Evolutionary conservation across 345 rosid genomes (phyloP), one percentile per base, ranked within the genome.

Genomic region (Salix exigua): DNA sequence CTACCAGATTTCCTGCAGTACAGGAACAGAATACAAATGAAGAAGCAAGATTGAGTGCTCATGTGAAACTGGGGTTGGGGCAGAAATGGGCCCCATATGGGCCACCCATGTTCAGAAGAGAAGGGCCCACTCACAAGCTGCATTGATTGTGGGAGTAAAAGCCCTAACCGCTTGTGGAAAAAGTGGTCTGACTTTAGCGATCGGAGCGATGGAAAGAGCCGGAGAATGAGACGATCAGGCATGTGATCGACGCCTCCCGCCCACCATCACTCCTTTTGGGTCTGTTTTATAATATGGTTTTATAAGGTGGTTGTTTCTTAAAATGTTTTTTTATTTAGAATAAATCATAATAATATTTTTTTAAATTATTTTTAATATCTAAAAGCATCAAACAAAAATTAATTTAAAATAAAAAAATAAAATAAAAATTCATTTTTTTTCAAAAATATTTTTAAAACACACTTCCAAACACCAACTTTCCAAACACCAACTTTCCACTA

Each of bases 1-100:
- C 66, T 82, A 28, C 76, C 80, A 71, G 70, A 77, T 79, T 83
- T 85, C 87, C 85, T 77, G 86, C 85, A 21, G 64, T 30, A 83
- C 85, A 61, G 83, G 82, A 77, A 21, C 82, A 70, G 51, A 67
- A 60, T 23, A 28, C n/a, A 38, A 31, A 73, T n/a, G 38, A 40
- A 35, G 33, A 26, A 25, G 68, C 50, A 21, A 38, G 30, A 53
- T 16, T 42, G 25, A 40, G 72, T 58, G 37, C 23, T 64, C 79
- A 70, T 70, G 85, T 77, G 83, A 77, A 73, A 66, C 68, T 64
- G 30, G 44, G 33, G 72, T 6, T 8, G 35, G 70, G 66, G 48
- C 62, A 72, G 68, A 26, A 11, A 17, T 23, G 72, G 82, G 79
- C 75, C 77, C 70, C 21, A 30, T 0, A 7, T 19, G 81, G 78